These are phyloP conservation scores for Lagenidium sp. DNA, from an alignment of 352 stramenopile species.

Conservation along the genomic window DNA sequence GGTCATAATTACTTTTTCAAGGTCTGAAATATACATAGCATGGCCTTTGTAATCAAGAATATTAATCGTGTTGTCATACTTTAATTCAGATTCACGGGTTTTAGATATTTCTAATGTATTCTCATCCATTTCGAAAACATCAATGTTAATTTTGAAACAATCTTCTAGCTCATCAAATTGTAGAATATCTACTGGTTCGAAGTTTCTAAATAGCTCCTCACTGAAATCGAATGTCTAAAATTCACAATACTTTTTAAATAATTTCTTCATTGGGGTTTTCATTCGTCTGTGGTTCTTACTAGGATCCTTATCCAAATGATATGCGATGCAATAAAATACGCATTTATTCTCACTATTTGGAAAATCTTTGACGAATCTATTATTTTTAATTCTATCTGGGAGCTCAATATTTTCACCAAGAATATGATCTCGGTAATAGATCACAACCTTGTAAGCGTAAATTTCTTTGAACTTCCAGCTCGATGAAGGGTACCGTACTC, in stretches of 20 bases:
- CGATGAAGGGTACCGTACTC: slow-evolving; percentile 8
- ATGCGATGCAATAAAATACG: neutral
- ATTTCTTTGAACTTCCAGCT: slow-evolving; percentile 8
- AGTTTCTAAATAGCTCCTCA: slow-evolving; percentile 1
- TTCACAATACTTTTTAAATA: slow-evolving; percentile 7
- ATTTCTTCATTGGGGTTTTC: neutral
- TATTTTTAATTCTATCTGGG: slow-evolving; percentile 7
- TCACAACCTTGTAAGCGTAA: slow-evolving; percentile 11
- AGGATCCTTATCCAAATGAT: neutral
- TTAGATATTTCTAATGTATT: slow-evolving; percentile 5
- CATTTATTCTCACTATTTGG: neutral
- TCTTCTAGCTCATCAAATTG: slow-evolving; percentile 12
- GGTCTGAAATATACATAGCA: slow-evolving; percentile 17
- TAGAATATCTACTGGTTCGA: slow-evolving; percentile 13
- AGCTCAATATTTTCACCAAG: slow-evolving; percentile 11
- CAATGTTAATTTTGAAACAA: slow-evolving; percentile 9
- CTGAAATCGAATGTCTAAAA: slow-evolving; percentile 5
- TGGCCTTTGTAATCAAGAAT: slow-evolving; percentile 11
- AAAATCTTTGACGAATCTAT: slow-evolving; percentile 17
- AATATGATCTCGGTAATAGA: slow-evolving; percentile 11
- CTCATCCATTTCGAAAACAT: slow-evolving; percentile 11
- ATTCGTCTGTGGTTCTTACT: slow-evolving; percentile 1
- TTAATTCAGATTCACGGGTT: slow-evolving; percentile 1
- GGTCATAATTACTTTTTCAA: slow-evolving; percentile 5
- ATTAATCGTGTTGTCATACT: slow-evolving; percentile 11